These are phyloP conservation scores for Lophiotrema nucula DNA, from an alignment of 495 filamentous ascomycete species.

Conservation along the genomic window DNA sequence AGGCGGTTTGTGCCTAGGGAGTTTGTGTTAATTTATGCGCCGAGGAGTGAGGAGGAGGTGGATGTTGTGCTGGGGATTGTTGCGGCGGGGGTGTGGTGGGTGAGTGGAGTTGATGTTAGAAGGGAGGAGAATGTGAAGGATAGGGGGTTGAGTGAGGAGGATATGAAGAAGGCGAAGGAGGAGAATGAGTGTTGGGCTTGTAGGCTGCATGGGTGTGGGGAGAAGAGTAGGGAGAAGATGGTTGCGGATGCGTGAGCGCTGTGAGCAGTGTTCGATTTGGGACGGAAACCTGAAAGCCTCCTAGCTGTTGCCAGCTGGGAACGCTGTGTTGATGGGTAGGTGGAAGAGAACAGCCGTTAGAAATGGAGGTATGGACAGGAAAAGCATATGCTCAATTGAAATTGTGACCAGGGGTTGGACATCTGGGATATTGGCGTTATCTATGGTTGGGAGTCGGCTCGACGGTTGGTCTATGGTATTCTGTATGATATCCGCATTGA, in stretches of 20 bases:
- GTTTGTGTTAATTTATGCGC: constrained; percentile 83
- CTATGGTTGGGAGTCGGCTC: too few species aligned
- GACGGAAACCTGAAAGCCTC: too few species aligned
- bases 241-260: constrained; percentile 10
- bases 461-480: too few species aligned
- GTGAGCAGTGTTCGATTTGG: too few species aligned
- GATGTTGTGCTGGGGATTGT: constrained; percentile 68
- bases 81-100: constrained; percentile 64
- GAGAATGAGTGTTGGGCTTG: constrained; percentile 20
- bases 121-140: constrained; percentile 12
- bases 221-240: constrained; percentile 2
- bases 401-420: too few species aligned
- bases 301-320: too few species aligned
- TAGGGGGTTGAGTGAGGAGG: constrained; percentile 4
- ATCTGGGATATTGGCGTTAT: too few species aligned
- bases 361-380: too few species aligned
- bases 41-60: constrained; percentile 66
- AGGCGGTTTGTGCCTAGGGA: constrained; percentile 60
- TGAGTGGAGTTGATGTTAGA: constrained; percentile 46
- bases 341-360: too few species aligned
- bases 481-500: too few species aligned
- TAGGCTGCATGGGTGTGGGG: constrained; percentile 18
- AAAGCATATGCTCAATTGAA: too few species aligned
- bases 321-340: too few species aligned
- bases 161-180: not conserved